Evolutionary conservation across 768 basidiomycete species (phyloP).

Genomic region (Lactarius sp.): DNA sequence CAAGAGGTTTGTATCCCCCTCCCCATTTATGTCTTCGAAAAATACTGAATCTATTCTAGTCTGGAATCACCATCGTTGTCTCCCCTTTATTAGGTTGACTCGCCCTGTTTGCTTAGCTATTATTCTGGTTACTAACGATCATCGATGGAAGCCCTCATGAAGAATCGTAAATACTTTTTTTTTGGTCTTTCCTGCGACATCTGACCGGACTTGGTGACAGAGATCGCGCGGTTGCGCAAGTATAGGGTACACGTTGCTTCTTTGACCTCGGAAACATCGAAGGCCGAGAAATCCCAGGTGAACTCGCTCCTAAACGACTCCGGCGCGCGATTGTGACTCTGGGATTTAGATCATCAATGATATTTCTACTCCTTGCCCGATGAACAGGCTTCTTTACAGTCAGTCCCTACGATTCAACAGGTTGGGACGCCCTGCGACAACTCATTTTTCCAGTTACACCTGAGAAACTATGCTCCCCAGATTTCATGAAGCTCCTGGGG

Average conservation of each 20-base stretch:
- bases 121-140: not conserved
- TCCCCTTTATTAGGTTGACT: constrained; percentile 68
- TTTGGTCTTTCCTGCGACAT: not conserved
- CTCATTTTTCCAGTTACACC: constrained; percentile 54
- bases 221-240: constrained; percentile 54
- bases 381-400: constrained; percentile 69
- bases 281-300: constrained; percentile 53
- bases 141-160: constrained; percentile 60
- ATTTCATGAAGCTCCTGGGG: constrained; percentile 49
- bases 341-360: constrained; percentile 53
- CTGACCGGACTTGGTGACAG: constrained; percentile 33
- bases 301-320: not conserved
- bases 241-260: constrained; percentile 56
- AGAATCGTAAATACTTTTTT: constrained; percentile 56
- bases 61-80: constrained; percentile 67
- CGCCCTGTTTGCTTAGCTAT: not conserved
- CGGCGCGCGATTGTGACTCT: not conserved
- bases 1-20: constrained; percentile 42
- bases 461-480: constrained; percentile 56
- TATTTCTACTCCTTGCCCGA: constrained; percentile 53
- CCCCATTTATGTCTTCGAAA: not conserved
- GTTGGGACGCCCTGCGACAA: not conserved
- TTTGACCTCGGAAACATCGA: constrained; percentile 60
- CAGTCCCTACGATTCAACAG: constrained; percentile 25
- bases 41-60: constrained; percentile 29